Evolutionary conservation across 192 early-diverging fungal genomes (phyloP).

Genomic region (Endogone sp.): DNA sequence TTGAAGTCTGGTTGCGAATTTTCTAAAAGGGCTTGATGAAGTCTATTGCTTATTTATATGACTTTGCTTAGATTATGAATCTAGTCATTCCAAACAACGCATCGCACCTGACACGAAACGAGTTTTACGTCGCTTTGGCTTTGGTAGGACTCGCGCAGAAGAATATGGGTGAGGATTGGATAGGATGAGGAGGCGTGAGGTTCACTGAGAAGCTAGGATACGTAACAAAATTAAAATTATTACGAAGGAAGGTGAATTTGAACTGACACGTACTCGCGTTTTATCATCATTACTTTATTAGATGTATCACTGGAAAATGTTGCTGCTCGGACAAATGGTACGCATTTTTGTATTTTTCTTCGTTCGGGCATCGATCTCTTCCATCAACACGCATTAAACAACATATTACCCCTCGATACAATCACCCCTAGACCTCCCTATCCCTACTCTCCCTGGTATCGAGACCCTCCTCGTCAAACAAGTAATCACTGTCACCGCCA

Average conservation of each 20-base stretch:
- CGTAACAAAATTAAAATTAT: too few relatives aligned
- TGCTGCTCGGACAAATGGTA: constrained; percentile 61
- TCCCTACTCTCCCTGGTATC: constrained; percentile 54
- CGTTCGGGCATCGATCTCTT: not conserved
- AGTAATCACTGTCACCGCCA: constrained; percentile 6
- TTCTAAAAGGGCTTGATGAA: too few relatives aligned
- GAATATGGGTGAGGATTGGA: constrained; percentile 54
- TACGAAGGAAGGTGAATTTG: too few relatives aligned
- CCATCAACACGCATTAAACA: not conserved
- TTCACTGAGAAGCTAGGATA: too few relatives aligned
- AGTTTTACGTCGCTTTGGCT: constrained; percentile 70
- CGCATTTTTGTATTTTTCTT: not conserved
- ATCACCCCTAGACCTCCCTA: constrained; percentile 46
- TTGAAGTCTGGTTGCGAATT: too few relatives aligned
- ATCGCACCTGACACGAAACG: constrained; percentile 49
- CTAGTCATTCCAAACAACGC: constrained; percentile 40
- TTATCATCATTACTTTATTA: constrained; percentile 4
- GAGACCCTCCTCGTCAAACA: constrained; percentile 39
- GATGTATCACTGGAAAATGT: constrained; percentile 63
- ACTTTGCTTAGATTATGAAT: constrained; percentile 39
- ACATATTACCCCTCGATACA: not conserved
- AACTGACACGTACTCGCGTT: too few relatives aligned
- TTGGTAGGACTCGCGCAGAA: constrained; percentile 73
- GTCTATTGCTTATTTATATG: too few relatives aligned
- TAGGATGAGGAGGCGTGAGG: not conserved